Evolutionary conservation across 2,329 filamentous ascomycete genomes (phyloP).

Genomic region (Stachybotrys chartarum): DNA sequence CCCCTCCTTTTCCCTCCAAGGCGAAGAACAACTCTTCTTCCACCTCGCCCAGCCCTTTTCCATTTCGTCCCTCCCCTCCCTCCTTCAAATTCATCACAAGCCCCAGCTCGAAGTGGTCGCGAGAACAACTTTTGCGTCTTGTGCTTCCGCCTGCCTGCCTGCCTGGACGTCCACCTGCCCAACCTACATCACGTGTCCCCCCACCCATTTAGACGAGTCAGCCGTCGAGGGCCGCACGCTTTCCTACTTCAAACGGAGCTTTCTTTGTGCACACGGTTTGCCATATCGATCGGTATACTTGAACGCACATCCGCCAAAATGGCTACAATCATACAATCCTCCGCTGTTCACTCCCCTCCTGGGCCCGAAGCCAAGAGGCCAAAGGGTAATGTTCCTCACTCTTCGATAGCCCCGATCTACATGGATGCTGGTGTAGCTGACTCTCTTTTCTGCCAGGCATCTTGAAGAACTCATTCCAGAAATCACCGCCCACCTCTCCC

Average conservation of each 20-base stretch:
- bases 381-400: conserved; percentile 29
- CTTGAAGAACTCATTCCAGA: conserved; percentile 78
- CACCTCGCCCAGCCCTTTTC: background rate
- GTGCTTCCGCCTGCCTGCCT: background rate
- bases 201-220: background rate
- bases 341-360: conserved; percentile 34
- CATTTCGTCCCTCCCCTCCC: conserved; percentile 5
- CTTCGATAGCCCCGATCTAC: background rate
- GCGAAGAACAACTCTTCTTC: background rate
- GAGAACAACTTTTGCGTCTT: background rate
- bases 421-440: background rate
- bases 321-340: conserved; percentile 30
- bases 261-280: too few relatives aligned
- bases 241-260: too few relatives aligned
- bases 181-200: background rate
- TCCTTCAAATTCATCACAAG: conserved; percentile 11
- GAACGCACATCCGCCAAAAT: conserved; percentile 17
- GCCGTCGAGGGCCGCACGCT: too few relatives aligned
- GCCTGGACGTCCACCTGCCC: background rate
- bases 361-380: conserved; percentile 34
- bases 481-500: conserved; percentile 47
- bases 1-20: background rate
- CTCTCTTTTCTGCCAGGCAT: conserved; percentile 55
- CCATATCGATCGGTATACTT: too few relatives aligned
- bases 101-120: background rate